A percentile compares a stretch with the other conserved stretches of the same genome.
Conservation (phyloP, 805 yeast genomes). For the Candida loeiensis region DNA sequence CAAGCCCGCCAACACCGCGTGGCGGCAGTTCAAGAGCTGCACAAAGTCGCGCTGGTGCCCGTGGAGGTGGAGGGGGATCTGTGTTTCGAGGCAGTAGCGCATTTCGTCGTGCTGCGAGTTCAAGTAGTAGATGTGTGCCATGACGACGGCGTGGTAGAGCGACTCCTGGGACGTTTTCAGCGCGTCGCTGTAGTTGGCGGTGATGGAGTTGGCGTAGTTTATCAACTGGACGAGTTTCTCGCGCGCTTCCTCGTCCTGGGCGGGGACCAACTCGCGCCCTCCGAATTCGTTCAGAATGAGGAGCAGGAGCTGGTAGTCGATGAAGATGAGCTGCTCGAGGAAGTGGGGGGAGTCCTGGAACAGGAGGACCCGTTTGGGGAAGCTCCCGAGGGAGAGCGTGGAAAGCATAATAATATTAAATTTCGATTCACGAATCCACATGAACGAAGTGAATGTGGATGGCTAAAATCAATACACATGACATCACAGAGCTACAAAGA, state of each 20-base stretch:
- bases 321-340: constrained; percentile 31
- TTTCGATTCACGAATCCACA: neutral
- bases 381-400: constrained; percentile 34
- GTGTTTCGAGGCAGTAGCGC: constrained; percentile 13
- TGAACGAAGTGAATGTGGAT: neutral
- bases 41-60: constrained; percentile 20
- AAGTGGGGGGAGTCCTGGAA: constrained; percentile 32
- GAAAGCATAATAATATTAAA: too few relatives aligned
- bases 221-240: constrained; percentile 26
- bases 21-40: constrained; percentile 31
- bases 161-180: constrained; percentile 26
- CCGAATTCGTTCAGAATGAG: constrained; percentile 27
- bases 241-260: constrained; percentile 11
- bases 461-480: too few relatives aligned
- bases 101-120: constrained; percentile 22
- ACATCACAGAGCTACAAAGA: too few relatives aligned
- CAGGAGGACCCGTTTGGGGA: constrained; percentile 32
- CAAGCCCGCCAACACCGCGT: constrained; percentile 29
- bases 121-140: constrained; percentile 35
- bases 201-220: constrained; percentile 23
- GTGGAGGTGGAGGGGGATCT: constrained; percentile 7
- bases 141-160: constrained; percentile 29
- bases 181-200: constrained; percentile 22
- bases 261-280: constrained; percentile 22
- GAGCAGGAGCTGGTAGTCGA: constrained; percentile 37